Evolutionary conservation across 257 asterid species (phyloP).

Genomic region (Capsicum rhomboideum): DNA sequence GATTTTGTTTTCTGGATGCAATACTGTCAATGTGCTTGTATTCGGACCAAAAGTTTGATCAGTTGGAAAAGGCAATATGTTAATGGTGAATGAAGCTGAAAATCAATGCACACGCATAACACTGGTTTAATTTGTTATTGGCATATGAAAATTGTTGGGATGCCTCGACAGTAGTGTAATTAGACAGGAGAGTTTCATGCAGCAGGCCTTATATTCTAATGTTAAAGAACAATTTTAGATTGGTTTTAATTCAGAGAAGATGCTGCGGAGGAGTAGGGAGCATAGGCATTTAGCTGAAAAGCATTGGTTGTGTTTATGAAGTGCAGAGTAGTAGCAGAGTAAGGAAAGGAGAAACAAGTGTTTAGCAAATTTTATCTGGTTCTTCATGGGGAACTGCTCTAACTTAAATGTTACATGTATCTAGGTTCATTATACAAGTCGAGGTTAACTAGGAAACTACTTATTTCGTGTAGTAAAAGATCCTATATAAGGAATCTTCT

Average conservation of each 20-base stretch:
- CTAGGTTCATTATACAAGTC: not conserved
- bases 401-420: not conserved
- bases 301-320: not conserved
- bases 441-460: not conserved
- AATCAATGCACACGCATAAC: not conserved
- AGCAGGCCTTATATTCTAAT: not conserved
- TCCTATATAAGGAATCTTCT: not conserved
- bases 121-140: not conserved
- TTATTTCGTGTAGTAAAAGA: not conserved
- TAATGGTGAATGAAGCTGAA: not conserved
- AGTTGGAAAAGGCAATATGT: not conserved
- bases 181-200: not conserved
- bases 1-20: not conserved
- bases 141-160: not conserved
- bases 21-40: not conserved
- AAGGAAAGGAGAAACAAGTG: not conserved
- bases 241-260: not conserved
- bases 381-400: not conserved
- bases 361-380: not conserved
- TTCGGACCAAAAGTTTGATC: not conserved
- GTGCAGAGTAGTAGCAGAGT: not conserved
- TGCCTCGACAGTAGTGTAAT: not conserved
- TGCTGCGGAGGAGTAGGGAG: not conserved
- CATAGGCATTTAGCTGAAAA: not conserved
- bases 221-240: not conserved